Conservation (phyloP, 2,329 filamentous ascomycete species). For the Trichoderma simmonsii region DNA sequence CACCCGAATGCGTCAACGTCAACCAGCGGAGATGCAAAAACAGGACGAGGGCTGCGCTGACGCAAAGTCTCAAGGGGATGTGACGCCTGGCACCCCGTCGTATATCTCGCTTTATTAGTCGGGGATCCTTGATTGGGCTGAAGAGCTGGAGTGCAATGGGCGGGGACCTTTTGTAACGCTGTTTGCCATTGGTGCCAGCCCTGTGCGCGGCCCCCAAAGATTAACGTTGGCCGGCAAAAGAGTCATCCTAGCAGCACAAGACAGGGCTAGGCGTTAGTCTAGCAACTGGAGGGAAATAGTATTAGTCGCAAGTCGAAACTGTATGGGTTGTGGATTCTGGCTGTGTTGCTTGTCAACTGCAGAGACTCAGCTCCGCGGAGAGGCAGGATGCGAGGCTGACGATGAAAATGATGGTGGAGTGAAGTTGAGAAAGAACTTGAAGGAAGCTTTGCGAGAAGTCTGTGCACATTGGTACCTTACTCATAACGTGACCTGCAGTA, state of each 20-base stretch:
- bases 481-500: not conserved
- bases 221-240: not conserved
- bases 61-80: not conserved
- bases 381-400: not conserved
- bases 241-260: conserved; percentile 1
- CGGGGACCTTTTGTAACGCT: conserved; percentile 10
- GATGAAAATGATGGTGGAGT: not conserved
- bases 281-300: not conserved
- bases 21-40: not conserved
- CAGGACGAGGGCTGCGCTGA: not conserved
- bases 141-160: not conserved
- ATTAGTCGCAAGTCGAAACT: not conserved
- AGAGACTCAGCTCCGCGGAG: not conserved
- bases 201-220: conserved; percentile 4
- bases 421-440: not conserved
- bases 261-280: not conserved
- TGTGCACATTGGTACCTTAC: not conserved
- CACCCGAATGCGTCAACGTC: not conserved
- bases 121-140: not conserved
- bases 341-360: not conserved
- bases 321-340: not conserved
- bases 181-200: conserved; percentile 1
- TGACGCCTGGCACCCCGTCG: not conserved
- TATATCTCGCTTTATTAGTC: conserved; percentile 10
- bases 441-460: not conserved